phyloP scores from a whole-genome alignment of 805 yeast genomes.

The Hanseniaspora nectarophila region DNA sequence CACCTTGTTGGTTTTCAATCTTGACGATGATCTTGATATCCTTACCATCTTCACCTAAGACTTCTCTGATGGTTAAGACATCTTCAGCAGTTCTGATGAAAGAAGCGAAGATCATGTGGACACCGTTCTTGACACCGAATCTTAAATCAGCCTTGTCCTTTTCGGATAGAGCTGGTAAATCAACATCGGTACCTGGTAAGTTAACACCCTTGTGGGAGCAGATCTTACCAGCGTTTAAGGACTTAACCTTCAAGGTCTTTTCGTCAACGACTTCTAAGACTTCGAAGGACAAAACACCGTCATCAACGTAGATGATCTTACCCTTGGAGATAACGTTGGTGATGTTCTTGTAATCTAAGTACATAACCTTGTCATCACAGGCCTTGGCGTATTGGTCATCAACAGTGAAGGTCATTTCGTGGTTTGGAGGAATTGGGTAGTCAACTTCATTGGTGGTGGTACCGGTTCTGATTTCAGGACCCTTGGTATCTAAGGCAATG shows the following conservation, averaged over 20 bases:
- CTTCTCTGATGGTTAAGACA: constrained; percentile 79
- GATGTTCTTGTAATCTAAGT: constrained; percentile 88
- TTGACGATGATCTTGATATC: constrained; percentile 92
- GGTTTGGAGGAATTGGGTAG: constrained; percentile 71
- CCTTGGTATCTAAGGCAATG: constrained; percentile 97
- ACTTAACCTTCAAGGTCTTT: constrained; percentile 69
- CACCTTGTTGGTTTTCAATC: constrained; percentile 99
- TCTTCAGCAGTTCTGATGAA: constrained; percentile 93
- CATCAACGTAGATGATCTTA: constrained; percentile 87
- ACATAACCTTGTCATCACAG: constrained; percentile 75
- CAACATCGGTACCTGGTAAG: constrained; percentile 97
- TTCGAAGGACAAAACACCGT: constrained; percentile 93
- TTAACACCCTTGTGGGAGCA: constrained; percentile 98
- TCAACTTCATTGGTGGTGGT: constrained; percentile 71
- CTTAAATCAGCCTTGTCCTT: constrained; percentile 85
- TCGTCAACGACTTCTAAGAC: constrained; percentile 75
- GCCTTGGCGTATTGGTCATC: constrained; percentile 62
- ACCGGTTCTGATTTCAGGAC: constrained; percentile 99
- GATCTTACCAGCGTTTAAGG: constrained; percentile 90
- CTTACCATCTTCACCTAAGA: constrained; percentile 92
- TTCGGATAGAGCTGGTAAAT: constrained; percentile 93
- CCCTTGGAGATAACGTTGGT: constrained; percentile 84
- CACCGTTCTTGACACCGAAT: constrained; percentile 95
- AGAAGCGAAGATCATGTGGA: constrained; percentile 97
- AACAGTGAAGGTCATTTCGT: constrained; percentile 87